A percentile compares a stretch with the other conserved stretches of the same genome.
phyloP scores from a whole-genome alignment of 2,329 filamentous ascomycete species.

The Penicillium vulpinum region DNA sequence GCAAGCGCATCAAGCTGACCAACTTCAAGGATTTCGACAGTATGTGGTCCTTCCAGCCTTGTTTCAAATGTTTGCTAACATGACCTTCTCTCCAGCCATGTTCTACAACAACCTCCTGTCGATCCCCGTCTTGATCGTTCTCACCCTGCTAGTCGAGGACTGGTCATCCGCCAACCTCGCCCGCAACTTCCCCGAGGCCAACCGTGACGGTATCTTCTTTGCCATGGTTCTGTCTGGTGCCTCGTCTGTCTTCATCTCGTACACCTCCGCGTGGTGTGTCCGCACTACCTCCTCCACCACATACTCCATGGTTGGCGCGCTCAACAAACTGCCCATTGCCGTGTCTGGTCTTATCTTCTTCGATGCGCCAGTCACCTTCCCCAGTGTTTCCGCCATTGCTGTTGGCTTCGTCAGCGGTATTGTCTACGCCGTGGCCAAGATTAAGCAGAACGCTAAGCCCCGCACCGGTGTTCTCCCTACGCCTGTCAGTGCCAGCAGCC shows the following conservation, averaged over 20 bases:
- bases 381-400: conserved; percentile 85
- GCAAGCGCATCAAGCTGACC: conserved; percentile 98
- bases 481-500: conserved; percentile 83
- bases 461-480: conserved; percentile 69
- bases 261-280: conserved; percentile 98
- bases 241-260: conserved; percentile 96
- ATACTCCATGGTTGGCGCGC: conserved; percentile 95
- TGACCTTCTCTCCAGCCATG: conserved; percentile 68
- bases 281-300: conserved; percentile 96
- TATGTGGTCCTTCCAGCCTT: conserved; percentile 55
- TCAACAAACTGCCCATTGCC: conserved; percentile 97
- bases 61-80: conserved; percentile 1
- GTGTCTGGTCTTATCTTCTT: conserved; percentile 93
- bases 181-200: conserved; percentile 83
- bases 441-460: conserved; percentile 70
- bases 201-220: conserved; percentile 74
- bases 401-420: conserved; percentile 91
- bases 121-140: conserved; percentile 83
- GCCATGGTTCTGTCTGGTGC: conserved; percentile 95
- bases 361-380: conserved; percentile 86
- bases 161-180: conserved; percentile 84
- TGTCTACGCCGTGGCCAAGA: conserved; percentile 84
- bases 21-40: conserved; percentile 99
- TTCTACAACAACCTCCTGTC: conserved; percentile 99
- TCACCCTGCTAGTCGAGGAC: conserved; percentile 82